These are phyloP conservation scores for Fragilariopsis cylindrus DNA, from an alignment of 108 stramenopile species.

Conservation along the genomic window DNA sequence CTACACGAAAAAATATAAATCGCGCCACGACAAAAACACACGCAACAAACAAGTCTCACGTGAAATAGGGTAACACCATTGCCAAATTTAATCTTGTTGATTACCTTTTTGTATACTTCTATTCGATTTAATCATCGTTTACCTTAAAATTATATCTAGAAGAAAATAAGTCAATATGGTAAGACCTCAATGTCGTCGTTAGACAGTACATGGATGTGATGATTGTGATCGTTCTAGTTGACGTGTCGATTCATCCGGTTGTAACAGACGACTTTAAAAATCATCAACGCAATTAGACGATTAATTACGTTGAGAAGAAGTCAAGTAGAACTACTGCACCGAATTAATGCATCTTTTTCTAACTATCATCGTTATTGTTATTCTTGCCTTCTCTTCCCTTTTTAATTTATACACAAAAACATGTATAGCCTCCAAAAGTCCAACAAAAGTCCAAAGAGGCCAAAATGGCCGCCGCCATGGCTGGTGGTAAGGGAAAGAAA, in stretches of 20 bases:
- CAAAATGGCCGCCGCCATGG: conserved; percentile 99
- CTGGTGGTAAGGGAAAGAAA: conserved; percentile 99
- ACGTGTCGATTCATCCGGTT: no score
- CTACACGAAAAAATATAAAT: background rate
- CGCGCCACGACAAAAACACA: background rate
- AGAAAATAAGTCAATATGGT: conserved; percentile 14
- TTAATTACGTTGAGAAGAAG: no score
- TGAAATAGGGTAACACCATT: background rate
- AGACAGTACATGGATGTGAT: no score
- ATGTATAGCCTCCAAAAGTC: conserved; percentile 88
- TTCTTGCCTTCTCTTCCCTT: background rate
- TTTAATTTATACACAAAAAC: background rate
- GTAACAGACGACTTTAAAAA: no score
- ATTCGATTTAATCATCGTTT: background rate
- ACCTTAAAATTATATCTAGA: background rate
- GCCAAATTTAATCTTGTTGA: background rate
- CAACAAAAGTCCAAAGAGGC: conserved; percentile 99
- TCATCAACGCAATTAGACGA: no score
- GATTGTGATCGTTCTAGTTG: no score
- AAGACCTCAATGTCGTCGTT: background rate
- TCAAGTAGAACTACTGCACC: background rate
- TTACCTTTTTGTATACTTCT: conserved; percentile 1
- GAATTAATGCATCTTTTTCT: background rate
- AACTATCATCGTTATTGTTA: background rate
- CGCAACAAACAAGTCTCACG: no score